Conservation (phyloP, 805 yeast genomes). For the Metschnikowia bowlesiae region DNA sequence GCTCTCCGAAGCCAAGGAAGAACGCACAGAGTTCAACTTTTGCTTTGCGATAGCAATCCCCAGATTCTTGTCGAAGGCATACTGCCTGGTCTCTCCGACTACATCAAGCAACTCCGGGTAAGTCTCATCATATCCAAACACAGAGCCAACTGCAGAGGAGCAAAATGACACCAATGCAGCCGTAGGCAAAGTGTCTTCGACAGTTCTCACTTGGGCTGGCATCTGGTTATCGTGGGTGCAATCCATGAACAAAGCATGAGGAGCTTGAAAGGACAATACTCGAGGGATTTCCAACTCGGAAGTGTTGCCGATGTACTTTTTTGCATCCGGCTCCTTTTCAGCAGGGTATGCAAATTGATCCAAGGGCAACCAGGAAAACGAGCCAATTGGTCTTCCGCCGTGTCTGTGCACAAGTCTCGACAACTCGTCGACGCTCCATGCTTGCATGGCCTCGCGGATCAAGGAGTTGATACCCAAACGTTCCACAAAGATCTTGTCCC, state of each 20-base stretch:
- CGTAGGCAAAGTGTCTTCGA: constrained; percentile 90
- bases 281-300: constrained; percentile 69
- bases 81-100: constrained; percentile 68
- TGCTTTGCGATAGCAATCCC: constrained; percentile 79
- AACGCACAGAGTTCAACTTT: constrained; percentile 54
- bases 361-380: constrained; percentile 74
- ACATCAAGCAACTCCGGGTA: constrained; percentile 79
- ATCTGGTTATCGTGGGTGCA: constrained; percentile 95
- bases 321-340: constrained; percentile 30
- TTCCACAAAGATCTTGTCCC: constrained; percentile 89
- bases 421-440: constrained; percentile 82
- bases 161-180: constrained; percentile 94
- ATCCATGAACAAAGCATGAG: constrained; percentile 95
- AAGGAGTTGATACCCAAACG: constrained; percentile 83
- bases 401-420: constrained; percentile 84
- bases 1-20: constrained; percentile 50
- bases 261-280: constrained; percentile 62
- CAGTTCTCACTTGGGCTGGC: constrained; percentile 83
- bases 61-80: constrained; percentile 39
- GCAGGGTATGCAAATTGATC: constrained; percentile 71
- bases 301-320: constrained; percentile 29
- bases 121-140: constrained; percentile 89
- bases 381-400: constrained; percentile 95
- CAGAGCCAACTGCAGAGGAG: constrained; percentile 90
- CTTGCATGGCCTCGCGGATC: constrained; percentile 96